Base-by-base conservation (phyloP, 163 green algal species). In the Picocystis sp. region DNA sequence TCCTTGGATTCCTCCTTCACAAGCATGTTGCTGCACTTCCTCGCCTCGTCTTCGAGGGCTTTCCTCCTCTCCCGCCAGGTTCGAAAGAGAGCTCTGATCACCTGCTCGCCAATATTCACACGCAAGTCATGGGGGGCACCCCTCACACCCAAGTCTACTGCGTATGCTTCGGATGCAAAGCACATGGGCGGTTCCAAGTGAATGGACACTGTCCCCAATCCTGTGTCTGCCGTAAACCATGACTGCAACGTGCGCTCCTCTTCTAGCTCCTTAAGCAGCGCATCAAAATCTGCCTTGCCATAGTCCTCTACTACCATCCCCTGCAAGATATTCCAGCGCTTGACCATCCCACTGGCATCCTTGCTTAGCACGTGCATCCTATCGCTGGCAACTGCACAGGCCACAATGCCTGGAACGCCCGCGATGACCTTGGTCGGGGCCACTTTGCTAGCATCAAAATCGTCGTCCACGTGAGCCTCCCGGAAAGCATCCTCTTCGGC, bases 211-310 rank as follows among this genome's bases (percentile, higher is more conserved):
- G 56, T 72, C 29, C 73, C 57, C 51, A 57, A 19, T 68, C 74
- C 21, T 72, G 53, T 60, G 64, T 86, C 72, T 5, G 64, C 46
- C 8, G 50, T 64, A 60, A 93, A 95, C 87, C 87, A 96, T 19
- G 67, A 46, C 2, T 69, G 69, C 6, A 87, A 64, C 12, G 46
- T 69, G 46, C 38, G 3, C 25, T 48, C 55, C 45, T 75, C 58
- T 56, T 85, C 92, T 43, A 89, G 65, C 47, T 80, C 61, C 1
- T 56, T 52, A 50, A 80, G 56, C 55, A 70, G 67, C 15, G 79
- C 70, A 15, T 73, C 58, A 22, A 91, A 65, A 51, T 79, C 66
- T 0, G 62, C 64, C 49, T 73, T 57, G 59, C 77, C 69, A 63
- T 64, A 81, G 48, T 64, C 25, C 21, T 62, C 19, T 23, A 75